A percentile compares a stretch with the other conserved stretches of the same genome.
Conservation (phyloP, 2,329 filamentous ascomycete species). For the Fusarium tuaranense region DNA sequence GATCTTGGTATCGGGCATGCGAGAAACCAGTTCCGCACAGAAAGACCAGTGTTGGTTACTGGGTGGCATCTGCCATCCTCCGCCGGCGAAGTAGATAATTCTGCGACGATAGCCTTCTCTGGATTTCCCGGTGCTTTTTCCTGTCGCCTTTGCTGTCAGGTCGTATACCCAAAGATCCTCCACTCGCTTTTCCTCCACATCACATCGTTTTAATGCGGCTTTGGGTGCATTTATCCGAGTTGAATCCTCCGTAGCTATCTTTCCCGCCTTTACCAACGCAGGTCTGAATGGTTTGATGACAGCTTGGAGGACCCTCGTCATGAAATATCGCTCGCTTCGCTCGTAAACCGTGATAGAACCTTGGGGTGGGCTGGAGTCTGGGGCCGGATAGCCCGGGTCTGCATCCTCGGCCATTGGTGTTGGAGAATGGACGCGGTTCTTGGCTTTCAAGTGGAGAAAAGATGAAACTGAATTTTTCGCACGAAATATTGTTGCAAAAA, state of each 20-base stretch:
- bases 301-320: constrained; percentile 21
- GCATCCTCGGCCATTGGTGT: background rate
- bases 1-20: constrained; percentile 55
- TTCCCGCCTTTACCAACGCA: constrained; percentile 5
- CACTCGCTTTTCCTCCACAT: constrained; percentile 32
- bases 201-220: constrained; percentile 21
- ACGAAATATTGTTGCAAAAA: background rate
- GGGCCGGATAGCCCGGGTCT: background rate
- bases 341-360: constrained; percentile 18
- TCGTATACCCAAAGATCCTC: constrained; percentile 46
- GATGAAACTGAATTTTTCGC: background rate
- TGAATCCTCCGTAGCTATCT: constrained; percentile 15
- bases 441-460: background rate
- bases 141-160: constrained; percentile 1
- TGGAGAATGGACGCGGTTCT: background rate
- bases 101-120: constrained; percentile 5
- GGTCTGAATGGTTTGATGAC: constrained; percentile 33
- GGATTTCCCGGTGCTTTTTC: constrained; percentile 26
- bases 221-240: constrained; percentile 25
- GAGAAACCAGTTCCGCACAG: constrained; percentile 56
- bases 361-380: background rate
- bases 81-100: constrained; percentile 67
- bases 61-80: constrained; percentile 66
- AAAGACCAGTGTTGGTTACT: constrained; percentile 64
- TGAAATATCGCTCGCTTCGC: constrained; percentile 14